phyloP scores from a whole-genome alignment of 202 grass and related monocot species.

The Schoenoplectus tabernaemontani region DNA sequence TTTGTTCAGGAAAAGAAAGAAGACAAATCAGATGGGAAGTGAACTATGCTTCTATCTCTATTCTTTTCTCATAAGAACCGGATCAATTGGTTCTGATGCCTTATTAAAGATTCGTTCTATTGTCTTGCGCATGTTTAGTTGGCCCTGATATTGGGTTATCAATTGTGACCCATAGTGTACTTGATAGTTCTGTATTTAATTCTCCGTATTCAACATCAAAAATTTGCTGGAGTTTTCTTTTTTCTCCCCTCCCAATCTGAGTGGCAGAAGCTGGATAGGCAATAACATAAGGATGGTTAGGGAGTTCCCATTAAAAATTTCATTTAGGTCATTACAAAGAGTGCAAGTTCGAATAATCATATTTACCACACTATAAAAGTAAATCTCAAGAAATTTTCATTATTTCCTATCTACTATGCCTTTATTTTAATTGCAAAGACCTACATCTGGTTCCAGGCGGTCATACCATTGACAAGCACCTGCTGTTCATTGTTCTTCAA shows the following conservation, averaged over 20 bases:
- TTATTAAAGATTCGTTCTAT: not conserved
- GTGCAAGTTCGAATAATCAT: conserved; percentile 1
- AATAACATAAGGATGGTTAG: not conserved
- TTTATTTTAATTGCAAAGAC: conserved; percentile 3
- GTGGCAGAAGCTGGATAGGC: not conserved
- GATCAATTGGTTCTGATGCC: not conserved
- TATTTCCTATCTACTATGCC: conserved; percentile 4
- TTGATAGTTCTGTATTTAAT: not conserved
- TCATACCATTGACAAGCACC: conserved; percentile 18
- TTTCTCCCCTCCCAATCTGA: not conserved
- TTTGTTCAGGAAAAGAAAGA: conserved; percentile 2
- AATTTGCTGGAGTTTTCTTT: not conserved
- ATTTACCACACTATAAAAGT: not conserved
- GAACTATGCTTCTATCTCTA: not conserved
- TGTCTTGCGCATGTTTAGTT: not conserved
- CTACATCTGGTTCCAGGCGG: conserved; percentile 5
- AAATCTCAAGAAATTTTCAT: not conserved
- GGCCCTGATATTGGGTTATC: not conserved
- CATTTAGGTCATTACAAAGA: conserved; percentile 3
- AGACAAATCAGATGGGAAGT: not conserved
- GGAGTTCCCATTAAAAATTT: not conserved
- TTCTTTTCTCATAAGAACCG: not conserved
- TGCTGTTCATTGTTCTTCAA: conserved; percentile 22
- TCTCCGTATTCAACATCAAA: not conserved
- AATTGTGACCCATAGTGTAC: not conserved